Evolutionary conservation across 1,284 basidiomycete species (phyloP), one percentile per base, ranked within the genome.

Genomic region (Retiboletus flavoniger): DNA sequence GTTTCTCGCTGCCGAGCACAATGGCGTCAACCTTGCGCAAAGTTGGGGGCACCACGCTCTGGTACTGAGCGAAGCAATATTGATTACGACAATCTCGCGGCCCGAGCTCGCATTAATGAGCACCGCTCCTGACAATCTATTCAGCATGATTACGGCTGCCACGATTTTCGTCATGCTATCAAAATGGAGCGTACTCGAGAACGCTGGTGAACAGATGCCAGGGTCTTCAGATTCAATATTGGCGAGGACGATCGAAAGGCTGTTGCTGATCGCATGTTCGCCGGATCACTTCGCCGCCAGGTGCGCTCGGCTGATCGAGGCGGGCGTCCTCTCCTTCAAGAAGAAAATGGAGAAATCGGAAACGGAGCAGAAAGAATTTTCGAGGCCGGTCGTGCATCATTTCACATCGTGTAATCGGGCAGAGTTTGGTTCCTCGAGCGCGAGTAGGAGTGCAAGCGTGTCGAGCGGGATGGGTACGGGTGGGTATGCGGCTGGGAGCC

Each of bases 31-130:
- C 48, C 64, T 74, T 28, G 67, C 69, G 1, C 53, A 68, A 11
- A 63, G 56, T 21, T 76, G 75, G 69, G 76, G 75, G 0, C 69
- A 74, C 38, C 76, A 79, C 38, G 71, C 72, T 2, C 56, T 79
- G 13, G 52, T 64, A 2, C 60, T 71, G 26, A 68, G 77, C 34
- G 77, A 80, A 59, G 64, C 70, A 3, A 64, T 77, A 49, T 56
- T 78, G 40, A 64, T 71, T 17, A 46, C 64, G 8, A 56, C 68
- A 5, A 62, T 78, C 36, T 67, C 70, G 21, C 57, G 66, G 29
- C 61, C 63, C 36, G 75, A 78, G 46, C 56, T 65, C 17, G 59
- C 56, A 2, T 56, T 73, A n/a, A 62, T 78, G 42, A 65, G 69
- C 54, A 68, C 75, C 1, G 71, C 74, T 6, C 78, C 78, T 0